phyloP scores from a whole-genome alignment of 495 filamentous ascomycete genomes.

The Tetracladium setigerum region DNA sequence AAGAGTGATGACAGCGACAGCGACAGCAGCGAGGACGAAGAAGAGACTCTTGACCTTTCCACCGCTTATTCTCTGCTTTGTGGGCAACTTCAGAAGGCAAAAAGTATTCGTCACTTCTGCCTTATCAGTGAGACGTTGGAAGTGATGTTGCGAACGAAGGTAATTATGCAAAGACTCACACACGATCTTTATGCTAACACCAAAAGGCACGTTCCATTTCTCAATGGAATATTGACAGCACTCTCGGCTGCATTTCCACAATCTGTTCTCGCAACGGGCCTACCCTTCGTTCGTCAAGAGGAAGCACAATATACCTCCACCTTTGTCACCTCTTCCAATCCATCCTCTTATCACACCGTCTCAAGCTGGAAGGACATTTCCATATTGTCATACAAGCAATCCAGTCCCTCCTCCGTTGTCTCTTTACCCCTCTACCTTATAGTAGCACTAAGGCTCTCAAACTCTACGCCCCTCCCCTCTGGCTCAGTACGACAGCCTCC shows the following conservation, averaged over 20 bases:
- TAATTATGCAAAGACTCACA: conserved; percentile 7
- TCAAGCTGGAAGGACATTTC: conserved; percentile 60
- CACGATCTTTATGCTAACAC: background rate
- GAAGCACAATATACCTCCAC: conserved; percentile 49
- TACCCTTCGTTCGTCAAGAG: conserved; percentile 29
- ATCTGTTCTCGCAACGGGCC: conserved; percentile 39
- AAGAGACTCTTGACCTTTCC: conserved; percentile 10
- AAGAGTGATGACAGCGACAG: background rate
- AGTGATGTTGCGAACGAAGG: conserved; percentile 48
- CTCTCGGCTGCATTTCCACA: conserved; percentile 48
- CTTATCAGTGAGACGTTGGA: conserved; percentile 46
- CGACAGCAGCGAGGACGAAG: conserved; percentile 2
- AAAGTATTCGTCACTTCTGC: conserved; percentile 42
- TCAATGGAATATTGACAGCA: conserved; percentile 64
- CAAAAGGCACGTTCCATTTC: conserved; percentile 42
- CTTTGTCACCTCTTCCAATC: conserved; percentile 52
- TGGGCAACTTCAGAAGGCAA: conserved; percentile 7
- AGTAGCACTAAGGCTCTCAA: conserved; percentile 28
- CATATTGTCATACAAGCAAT: conserved; percentile 60
- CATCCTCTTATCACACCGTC: conserved; percentile 52
- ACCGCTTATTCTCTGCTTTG: conserved; percentile 13
- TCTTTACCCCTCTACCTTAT: conserved; percentile 49
- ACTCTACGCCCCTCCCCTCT: conserved; percentile 27
- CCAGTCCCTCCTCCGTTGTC: conserved; percentile 52
- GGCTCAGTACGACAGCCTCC: conserved; percentile 30